Evolutionary conservation across 805 yeast species (phyloP), one percentile per base, ranked within the genome.

Genomic region (Kodamaea kaohsiungensis): DNA sequence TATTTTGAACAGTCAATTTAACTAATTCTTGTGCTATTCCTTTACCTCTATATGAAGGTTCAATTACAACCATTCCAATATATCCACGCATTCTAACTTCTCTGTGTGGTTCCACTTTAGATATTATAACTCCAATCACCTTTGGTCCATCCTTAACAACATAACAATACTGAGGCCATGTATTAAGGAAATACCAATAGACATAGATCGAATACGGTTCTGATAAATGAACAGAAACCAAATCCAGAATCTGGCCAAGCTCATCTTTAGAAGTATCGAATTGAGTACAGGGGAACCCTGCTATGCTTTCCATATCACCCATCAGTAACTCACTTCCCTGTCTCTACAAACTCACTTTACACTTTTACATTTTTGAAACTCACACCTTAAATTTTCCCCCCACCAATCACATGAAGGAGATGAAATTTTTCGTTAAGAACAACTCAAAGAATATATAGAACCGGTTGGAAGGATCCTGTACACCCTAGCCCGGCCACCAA

Each of bases 121-220:
- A 86, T 6, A 95, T 89, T 7, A 93, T 85, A 39, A 88, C 89
- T 2, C 98, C 99, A n/a, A 92, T 76, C 1, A 87, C 78, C 16
- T 65, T 62, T 3, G 56, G 65, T 6, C 61, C 54, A 7, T 50
- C 65, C 54, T 79, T 79, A 8, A 88, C 93, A 39, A 89, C 64
- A 51, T 81, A 80, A 56, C 96, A 88, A 54, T 91, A 78, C 47
- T 88, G 86, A 1, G 98, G 97, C 97, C 98, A 92, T 61, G 86
- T 87, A 62, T 88, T 87, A 43, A 95, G 73, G 66, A 95, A 95
- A 72, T 87, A 95, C 65, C 96, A 81, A 70, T 92, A 95, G 2
- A 95, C 98, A 64, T 90, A 95, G 16, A 90, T 81, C 3, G 98
- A 92, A 67, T 95, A 95, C 0, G 99, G 98, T 69, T 95, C 99